Evolutionary conservation across 306 rosid species (phyloP).

Genomic region (Castanospermum australe): DNA sequence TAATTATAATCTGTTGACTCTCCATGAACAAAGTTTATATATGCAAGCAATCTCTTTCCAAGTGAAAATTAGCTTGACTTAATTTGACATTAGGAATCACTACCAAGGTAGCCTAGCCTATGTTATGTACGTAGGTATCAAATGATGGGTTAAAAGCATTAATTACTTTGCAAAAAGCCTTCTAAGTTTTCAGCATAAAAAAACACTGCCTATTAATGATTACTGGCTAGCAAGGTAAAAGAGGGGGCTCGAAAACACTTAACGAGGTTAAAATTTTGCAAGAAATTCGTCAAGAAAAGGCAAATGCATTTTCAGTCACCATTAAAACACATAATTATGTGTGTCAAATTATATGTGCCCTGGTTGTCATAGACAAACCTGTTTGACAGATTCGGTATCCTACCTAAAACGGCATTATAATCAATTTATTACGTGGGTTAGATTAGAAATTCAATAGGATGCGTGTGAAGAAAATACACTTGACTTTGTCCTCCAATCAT

Average conservation of each 20-base stretch:
- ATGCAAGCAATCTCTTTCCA: neutral
- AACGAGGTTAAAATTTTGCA: neutral
- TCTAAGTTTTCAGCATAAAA: conserved; percentile 11
- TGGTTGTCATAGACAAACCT: conserved; percentile 13
- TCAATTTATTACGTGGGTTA: conserved; percentile 14
- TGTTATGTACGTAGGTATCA: neutral
- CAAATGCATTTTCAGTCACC: conserved; percentile 5
- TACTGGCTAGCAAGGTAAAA: neutral
- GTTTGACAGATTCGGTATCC: conserved; percentile 28
- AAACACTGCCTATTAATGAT: neutral
- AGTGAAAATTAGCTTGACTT: neutral
- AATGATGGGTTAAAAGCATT: neutral
- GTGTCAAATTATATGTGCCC: neutral
- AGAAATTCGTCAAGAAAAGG: conserved; percentile 2
- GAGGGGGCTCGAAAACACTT: neutral
- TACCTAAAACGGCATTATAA: conserved; percentile 20
- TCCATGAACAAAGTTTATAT: neutral
- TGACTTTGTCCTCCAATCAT: neutral
- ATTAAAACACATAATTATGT: conserved; percentile 1
- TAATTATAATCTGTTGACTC: neutral
- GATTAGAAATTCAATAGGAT: conserved; percentile 23
- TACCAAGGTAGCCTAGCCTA: neutral
- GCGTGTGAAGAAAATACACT: neutral
- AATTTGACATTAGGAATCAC: neutral
- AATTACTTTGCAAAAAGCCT: neutral